These are phyloP conservation scores for Metarhizium brunneum DNA, from an alignment of 2,329 filamentous ascomycete genomes.

Conservation along the genomic window DNA sequence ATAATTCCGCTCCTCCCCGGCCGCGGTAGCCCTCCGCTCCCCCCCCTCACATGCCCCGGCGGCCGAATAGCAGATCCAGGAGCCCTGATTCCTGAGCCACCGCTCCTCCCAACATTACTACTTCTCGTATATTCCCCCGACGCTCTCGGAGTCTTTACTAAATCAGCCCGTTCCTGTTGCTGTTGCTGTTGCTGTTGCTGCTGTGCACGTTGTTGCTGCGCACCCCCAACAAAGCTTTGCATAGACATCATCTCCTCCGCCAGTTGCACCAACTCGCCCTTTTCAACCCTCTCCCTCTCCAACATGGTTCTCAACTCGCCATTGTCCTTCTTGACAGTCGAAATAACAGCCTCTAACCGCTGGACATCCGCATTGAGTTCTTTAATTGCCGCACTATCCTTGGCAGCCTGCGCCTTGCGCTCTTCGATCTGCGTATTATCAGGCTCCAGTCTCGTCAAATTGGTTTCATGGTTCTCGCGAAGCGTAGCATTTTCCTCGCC, in stretches of 20 bases:
- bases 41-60: conserved; percentile 36
- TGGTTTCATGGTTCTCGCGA: conserved; percentile 54
- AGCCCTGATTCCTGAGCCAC: conserved; percentile 50
- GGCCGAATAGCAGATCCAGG: conserved; percentile 41
- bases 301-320: conserved; percentile 54
- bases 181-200: conserved; percentile 9
- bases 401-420: conserved; percentile 47
- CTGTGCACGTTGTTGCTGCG: conserved; percentile 10
- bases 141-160: conserved; percentile 31
- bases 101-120: conserved; percentile 15
- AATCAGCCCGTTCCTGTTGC: conserved; percentile 6
- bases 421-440: conserved; percentile 38
- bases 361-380: conserved; percentile 66
- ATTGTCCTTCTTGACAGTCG: conserved; percentile 61
- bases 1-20: conserved; percentile 63
- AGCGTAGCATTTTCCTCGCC: conserved; percentile 67
- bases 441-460: conserved; percentile 49
- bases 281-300: conserved; percentile 69
- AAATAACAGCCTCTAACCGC: conserved; percentile 64
- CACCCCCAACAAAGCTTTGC: conserved; percentile 34
- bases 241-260: conserved; percentile 79
- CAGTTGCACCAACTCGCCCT: conserved; percentile 71
- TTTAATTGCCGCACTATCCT: conserved; percentile 57
- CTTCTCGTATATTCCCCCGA: conserved; percentile 40
- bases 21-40: conserved; percentile 35